phyloP scores from a whole-genome alignment of 2,329 filamentous ascomycete species.

The Ceratocystis huliohia region DNA sequence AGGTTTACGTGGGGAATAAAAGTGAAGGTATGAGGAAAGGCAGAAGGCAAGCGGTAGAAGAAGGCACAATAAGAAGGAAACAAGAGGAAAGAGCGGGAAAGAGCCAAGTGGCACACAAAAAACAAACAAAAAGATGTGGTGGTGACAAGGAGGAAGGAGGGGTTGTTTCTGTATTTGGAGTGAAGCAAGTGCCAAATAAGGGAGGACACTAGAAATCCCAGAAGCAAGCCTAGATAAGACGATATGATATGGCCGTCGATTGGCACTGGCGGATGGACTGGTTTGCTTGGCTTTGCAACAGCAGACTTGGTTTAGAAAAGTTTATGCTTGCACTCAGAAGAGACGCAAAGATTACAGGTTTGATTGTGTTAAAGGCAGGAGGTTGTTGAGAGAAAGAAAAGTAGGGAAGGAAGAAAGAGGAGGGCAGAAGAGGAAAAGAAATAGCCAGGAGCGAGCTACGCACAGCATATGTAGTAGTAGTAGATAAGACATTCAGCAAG shows the following conservation, averaged over 20 bases:
- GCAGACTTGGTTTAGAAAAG: background rate
- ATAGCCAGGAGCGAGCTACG: background rate
- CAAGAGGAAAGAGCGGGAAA: slow-evolving; percentile 7
- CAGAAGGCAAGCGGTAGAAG: background rate
- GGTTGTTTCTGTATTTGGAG: slow-evolving; percentile 6
- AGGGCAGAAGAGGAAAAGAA: background rate
- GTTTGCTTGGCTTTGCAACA: background rate
- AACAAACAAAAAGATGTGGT: slow-evolving; percentile 2
- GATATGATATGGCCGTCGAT: background rate
- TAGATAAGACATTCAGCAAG: background rate
- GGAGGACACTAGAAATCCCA: background rate
- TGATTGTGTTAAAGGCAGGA: background rate
- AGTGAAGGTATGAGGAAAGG: background rate
- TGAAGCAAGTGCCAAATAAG: slow-evolving; percentile 4
- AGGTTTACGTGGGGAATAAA: background rate
- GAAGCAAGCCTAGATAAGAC: background rate
- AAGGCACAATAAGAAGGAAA: background rate
- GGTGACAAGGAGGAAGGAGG: background rate
- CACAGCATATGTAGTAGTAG: background rate
- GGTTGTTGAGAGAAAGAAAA: background rate
- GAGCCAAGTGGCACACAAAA: slow-evolving; percentile 4
- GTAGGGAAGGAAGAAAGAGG: background rate
- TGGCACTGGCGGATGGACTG: background rate
- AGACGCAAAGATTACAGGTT: background rate
- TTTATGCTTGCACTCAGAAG: background rate